A percentile compares a stretch with the other conserved stretches of the same genome.
These are phyloP conservation scores for Strobilomyces confusus DNA, from an alignment of 768 basidiomycete genomes.

Conservation along the genomic window DNA sequence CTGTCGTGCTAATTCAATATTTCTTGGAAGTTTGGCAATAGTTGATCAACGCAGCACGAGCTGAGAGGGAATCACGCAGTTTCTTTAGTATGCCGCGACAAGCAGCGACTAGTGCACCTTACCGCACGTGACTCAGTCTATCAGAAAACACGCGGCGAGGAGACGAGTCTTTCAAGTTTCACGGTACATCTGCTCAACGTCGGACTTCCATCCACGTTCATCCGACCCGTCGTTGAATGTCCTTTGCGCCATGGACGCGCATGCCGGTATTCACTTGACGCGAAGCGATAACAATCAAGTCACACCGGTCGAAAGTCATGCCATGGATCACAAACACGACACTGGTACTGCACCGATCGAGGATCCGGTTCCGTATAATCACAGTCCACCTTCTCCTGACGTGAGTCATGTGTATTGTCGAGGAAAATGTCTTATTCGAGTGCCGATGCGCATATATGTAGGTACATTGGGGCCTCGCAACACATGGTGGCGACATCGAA, in stretches of 20 bases:
- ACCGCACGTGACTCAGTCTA: no score
- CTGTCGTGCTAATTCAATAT: background rate
- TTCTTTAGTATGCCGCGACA: no score
- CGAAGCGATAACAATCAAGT: background rate
- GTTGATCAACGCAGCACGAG: background rate
- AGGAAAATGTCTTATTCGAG: background rate
- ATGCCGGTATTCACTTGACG: background rate
- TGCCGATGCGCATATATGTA: conserved; percentile 14
- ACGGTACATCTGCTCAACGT: no score
- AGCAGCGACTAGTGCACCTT: no score
- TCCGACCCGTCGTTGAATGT: background rate
- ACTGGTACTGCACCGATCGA: background rate
- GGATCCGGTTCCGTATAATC: background rate
- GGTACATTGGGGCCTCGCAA: background rate
- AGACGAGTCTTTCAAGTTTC: no score
- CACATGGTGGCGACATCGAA: background rate
- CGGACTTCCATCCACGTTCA: no score
- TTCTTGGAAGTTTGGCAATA: background rate
- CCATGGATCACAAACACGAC: background rate
- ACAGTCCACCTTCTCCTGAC: background rate
- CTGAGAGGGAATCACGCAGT: background rate
- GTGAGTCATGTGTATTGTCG: conserved; percentile 2
- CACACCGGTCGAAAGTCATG: background rate
- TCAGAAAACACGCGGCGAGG: no score
- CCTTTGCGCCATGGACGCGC: conserved; percentile 6